These are phyloP conservation scores for Malassezia obtusa DNA, from an alignment of 1,284 basidiomycete genomes.

Conservation along the genomic window DNA sequence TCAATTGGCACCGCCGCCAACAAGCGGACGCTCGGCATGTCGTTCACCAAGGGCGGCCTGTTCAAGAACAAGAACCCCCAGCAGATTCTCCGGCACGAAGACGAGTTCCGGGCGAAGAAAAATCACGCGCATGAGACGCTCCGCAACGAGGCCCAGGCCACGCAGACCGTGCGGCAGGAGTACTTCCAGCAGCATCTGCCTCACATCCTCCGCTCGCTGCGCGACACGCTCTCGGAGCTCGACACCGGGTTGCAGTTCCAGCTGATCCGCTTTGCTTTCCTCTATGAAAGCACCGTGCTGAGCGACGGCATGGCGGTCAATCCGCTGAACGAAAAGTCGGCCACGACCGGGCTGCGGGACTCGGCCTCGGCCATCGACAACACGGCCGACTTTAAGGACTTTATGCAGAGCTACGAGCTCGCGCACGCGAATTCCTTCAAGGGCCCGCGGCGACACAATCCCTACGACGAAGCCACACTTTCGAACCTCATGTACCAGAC, in stretches of 20 bases:
- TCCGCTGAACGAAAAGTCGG: constrained; percentile 54
- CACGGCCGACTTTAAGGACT: constrained; percentile 82
- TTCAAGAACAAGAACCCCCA: constrained; percentile 83
- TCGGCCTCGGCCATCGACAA: constrained; percentile 88
- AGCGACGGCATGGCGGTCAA: constrained; percentile 76
- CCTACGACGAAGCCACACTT: constrained; percentile 48
- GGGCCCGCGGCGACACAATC: constrained; percentile 47
- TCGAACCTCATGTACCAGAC: constrained; percentile 11
- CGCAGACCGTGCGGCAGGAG: constrained; percentile 81
- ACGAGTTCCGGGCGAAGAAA: constrained; percentile 77
- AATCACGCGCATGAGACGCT: constrained; percentile 77
- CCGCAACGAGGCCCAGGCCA: constrained; percentile 78
- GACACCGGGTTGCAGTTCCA: constrained; percentile 96
- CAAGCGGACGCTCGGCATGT: constrained; percentile 52
- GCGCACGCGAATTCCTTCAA: constrained; percentile 60
- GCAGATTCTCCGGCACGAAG: constrained; percentile 84
- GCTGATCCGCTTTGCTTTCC: constrained; percentile 81
- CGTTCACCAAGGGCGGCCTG: constrained; percentile 78
- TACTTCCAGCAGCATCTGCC: constrained; percentile 92
- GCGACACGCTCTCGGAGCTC: constrained; percentile 90
- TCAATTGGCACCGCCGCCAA: constrained; percentile 52
- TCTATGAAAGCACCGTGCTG: constrained; percentile 81
- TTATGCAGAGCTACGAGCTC: constrained; percentile 88
- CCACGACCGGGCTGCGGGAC: constrained; percentile 61
- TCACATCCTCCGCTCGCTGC: constrained; percentile 79